Percentiles rank a stretch among this genome's conserved stretches.
Conservation (phyloP, 1,284 basidiomycete species). For the Ustilago crameri region DNA sequence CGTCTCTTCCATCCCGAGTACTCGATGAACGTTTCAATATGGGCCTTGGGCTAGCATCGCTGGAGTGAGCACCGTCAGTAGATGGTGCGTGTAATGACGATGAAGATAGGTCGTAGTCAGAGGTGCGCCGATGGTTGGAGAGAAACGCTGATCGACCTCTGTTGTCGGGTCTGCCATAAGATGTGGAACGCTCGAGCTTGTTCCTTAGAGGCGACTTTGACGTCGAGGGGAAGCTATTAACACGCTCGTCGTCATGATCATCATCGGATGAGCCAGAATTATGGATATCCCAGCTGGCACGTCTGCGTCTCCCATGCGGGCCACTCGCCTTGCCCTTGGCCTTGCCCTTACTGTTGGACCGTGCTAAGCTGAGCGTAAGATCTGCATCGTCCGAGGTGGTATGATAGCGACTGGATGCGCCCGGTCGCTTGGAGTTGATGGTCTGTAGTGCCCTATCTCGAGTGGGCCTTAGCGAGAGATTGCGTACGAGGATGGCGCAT, state of each 20-base stretch:
- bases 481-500: slow-evolving; percentile 40
- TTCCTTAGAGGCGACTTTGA: slow-evolving; percentile 11
- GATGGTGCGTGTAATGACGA: slow-evolving; percentile 3
- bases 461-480: slow-evolving; percentile 39
- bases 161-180: neutral
- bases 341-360: slow-evolving; percentile 39
- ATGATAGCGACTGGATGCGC: slow-evolving; percentile 28
- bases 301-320: slow-evolving; percentile 10
- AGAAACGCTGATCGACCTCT: slow-evolving; percentile 23
- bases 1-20: slow-evolving; percentile 29
- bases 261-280: slow-evolving; percentile 16
- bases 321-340: slow-evolving; percentile 14
- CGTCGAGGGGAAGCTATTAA: slow-evolving; percentile 5
- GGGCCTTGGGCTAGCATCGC: slow-evolving; percentile 32
- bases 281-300: slow-evolving; percentile 31
- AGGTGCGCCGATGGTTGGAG: slow-evolving; percentile 19
- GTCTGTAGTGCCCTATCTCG: slow-evolving; percentile 42
- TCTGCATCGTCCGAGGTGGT: slow-evolving; percentile 46
- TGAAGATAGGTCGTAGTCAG: slow-evolving; percentile 25
- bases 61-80: slow-evolving; percentile 9
- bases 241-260: slow-evolving; percentile 8
- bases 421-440: slow-evolving; percentile 31
- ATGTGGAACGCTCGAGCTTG: neutral
- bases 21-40: slow-evolving; percentile 41
- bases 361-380: slow-evolving; percentile 34